Conservation (phyloP, 306 rosid genomes). For the Casuarina glauca region DNA sequence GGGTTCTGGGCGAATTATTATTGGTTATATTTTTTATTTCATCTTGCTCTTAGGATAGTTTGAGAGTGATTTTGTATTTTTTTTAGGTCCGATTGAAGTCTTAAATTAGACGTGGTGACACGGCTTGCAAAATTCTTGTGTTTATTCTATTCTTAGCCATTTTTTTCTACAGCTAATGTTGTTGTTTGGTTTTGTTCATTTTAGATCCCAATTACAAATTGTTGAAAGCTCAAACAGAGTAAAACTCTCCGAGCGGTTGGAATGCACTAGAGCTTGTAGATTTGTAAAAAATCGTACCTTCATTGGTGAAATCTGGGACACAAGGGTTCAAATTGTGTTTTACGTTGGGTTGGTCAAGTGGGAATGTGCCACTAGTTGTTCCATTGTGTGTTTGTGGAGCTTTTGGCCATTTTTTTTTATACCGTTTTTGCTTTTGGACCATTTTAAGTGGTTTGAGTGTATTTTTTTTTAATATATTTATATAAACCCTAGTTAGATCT, state of each 20-base stretch:
- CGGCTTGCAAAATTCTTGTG: conserved; percentile 6
- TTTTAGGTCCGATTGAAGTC: conserved; percentile 5
- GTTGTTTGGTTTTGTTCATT: conserved; percentile 32
- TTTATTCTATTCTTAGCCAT: conserved; percentile 19
- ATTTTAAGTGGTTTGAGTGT: conserved; percentile 35
- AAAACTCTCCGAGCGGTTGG: conserved; percentile 30
- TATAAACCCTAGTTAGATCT: conserved; percentile 43
- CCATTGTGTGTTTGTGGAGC: conserved; percentile 18
- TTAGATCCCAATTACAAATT: conserved; percentile 39
- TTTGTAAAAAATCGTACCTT: conserved; percentile 20
- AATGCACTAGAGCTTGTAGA: conserved; percentile 23
- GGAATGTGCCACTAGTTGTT: conserved; percentile 18
- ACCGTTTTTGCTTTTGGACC: conserved; percentile 33
- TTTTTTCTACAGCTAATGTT: conserved; percentile 32
- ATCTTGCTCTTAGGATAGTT: neutral
- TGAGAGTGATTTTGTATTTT: conserved; percentile 18
- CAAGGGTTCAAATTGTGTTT: conserved; percentile 8
- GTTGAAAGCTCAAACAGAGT: conserved; percentile 34
- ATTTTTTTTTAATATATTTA: conserved; percentile 18
- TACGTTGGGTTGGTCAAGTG: conserved; percentile 17
- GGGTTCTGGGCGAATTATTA: conserved; percentile 35
- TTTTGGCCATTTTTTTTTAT: conserved; percentile 19
- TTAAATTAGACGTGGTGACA: conserved; percentile 9
- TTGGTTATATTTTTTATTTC: neutral
- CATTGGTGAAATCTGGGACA: conserved; percentile 28